Percentiles rank a stretch among this genome's conserved stretches.
These are phyloP conservation scores for Hapsidospora chrysogenum DNA, from an alignment of 495 filamentous ascomycete species.

Conservation along the genomic window DNA sequence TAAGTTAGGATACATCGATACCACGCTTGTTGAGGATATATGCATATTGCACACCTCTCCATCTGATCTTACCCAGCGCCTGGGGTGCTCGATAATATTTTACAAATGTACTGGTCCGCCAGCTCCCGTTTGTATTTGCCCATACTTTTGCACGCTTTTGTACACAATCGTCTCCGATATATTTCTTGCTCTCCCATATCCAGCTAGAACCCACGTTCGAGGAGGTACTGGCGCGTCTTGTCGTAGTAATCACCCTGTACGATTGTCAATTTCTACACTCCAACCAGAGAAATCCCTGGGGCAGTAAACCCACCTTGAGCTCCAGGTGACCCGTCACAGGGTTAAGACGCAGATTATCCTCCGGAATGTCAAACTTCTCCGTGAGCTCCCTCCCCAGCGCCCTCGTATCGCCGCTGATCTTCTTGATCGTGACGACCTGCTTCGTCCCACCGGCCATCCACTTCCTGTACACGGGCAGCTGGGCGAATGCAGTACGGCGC, in stretches of 20 bases:
- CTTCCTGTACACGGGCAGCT: conserved; percentile 65
- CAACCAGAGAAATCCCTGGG: background rate
- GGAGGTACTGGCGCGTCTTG: background rate
- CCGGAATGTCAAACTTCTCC: conserved; percentile 9
- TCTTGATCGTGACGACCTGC: conserved; percentile 58
- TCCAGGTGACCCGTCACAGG: conserved; percentile 37
- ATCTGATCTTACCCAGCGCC: too few species aligned
- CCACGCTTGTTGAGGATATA: too few species aligned
- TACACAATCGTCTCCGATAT: too few species aligned
- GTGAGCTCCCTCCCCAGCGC: conserved; percentile 29
- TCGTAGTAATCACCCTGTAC: conserved; percentile 1
- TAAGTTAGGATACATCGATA: too few species aligned
- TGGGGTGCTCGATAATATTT: too few species aligned
- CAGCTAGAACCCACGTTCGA: conserved; percentile 3
- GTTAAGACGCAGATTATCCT: conserved; percentile 27
- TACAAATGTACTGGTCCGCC: too few species aligned
- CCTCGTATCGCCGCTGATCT: conserved; percentile 53
- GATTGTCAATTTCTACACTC: background rate
- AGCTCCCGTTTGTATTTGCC: too few species aligned
- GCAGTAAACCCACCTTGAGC: conserved; percentile 29
- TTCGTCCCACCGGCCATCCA: conserved; percentile 63
- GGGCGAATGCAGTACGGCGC: conserved; percentile 47
- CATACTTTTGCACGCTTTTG: too few species aligned
- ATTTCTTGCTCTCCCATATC: too few species aligned
- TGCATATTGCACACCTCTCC: too few species aligned